Evolutionary conservation across 108 stramenopile genomes (phyloP), one percentile per base, ranked within the genome.

Genomic region (Skeletonema potamos): DNA sequence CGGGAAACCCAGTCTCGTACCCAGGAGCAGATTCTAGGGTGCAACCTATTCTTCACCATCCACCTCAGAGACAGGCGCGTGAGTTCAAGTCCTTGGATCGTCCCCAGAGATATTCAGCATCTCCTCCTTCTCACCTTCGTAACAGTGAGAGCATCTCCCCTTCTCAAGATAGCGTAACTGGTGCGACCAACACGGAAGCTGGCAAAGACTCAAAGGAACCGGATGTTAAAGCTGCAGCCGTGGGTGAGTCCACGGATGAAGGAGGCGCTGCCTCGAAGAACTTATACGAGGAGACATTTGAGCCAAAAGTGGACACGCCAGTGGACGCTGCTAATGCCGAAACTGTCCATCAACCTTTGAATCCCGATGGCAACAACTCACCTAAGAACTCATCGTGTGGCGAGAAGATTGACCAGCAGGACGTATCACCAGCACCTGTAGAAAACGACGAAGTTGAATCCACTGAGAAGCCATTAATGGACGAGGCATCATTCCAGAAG

Each of bases 61-160:
- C 57, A 24, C 71, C 64, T 0, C 34, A 46, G 22, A 39, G 29
- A 37, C 61, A 13, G 32, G 76, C 70, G 33, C 66, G 60, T 41
- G 58, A 66, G 39, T 77, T 77, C 63, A 62, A 69, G 37, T 64
- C 67, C n/a, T 41, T 77, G 44, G 76, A 77, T 62, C 68, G 68
- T 58, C 63, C 75, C 6, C 48, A 0, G 18, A 51, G 48, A 51
- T 51, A 9, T 51, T 51, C 48, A 51, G 48, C 48, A 51, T 51
- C 48, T 9, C 48, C 48, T 22, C 20, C 22, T 6, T 9, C 48
- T 51, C 48, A 24, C 4, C 22, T 48, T 48, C 4, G 18, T 20
- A 48, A 51, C 3, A 51, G 48, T 51, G 48, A 51, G 48, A 51
- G 48, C 8, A 22, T 9, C 48, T 20, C 48, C n/a, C 48, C 48